Conservation (phyloP, 139 green algal species). For the Micractinium sp. region DNA sequence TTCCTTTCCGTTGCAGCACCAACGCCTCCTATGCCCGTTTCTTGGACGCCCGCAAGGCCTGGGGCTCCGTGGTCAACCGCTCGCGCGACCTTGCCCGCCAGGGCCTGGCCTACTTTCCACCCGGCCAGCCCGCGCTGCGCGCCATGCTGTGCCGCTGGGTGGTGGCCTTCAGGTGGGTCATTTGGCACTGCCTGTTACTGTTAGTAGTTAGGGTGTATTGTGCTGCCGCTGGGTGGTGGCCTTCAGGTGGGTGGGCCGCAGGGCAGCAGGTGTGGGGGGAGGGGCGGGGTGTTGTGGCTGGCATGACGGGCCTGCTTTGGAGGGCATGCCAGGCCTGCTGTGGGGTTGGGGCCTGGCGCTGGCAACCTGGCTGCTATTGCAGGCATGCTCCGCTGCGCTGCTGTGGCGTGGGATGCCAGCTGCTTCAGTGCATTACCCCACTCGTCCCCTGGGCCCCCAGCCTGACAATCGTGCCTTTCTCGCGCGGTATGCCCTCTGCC, state of each 20-base stretch:
- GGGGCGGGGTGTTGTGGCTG: too few relatives aligned
- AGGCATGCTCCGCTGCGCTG: too few relatives aligned
- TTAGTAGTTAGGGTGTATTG: too few relatives aligned
- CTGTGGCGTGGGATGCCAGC: too few relatives aligned
- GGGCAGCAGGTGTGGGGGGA: too few relatives aligned
- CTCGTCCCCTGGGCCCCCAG: too few relatives aligned
- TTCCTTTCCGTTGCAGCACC: slow-evolving; percentile 52
- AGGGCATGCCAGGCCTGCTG: not conserved
- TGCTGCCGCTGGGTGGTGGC: slow-evolving; percentile 50
- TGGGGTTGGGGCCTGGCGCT: too few relatives aligned
- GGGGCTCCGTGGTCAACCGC: slow-evolving; percentile 44
- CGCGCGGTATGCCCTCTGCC: too few relatives aligned
- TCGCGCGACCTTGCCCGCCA: slow-evolving; percentile 47
- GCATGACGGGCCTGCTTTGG: not conserved
- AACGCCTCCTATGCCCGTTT: slow-evolving; percentile 58
- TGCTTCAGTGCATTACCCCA: too few relatives aligned
- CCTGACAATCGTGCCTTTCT: too few relatives aligned
- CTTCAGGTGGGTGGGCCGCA: slow-evolving; percentile 8
- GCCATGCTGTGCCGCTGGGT: slow-evolving; percentile 49
- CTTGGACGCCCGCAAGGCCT: slow-evolving; percentile 53
- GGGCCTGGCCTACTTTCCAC: not conserved
- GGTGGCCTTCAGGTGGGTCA: slow-evolving; percentile 24
- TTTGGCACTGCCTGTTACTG: too few relatives aligned
- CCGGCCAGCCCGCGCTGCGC: not conserved
- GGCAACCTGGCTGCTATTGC: too few relatives aligned